Conservation (phyloP, 768 basidiomycete species). For the Russula vinacea region DNA sequence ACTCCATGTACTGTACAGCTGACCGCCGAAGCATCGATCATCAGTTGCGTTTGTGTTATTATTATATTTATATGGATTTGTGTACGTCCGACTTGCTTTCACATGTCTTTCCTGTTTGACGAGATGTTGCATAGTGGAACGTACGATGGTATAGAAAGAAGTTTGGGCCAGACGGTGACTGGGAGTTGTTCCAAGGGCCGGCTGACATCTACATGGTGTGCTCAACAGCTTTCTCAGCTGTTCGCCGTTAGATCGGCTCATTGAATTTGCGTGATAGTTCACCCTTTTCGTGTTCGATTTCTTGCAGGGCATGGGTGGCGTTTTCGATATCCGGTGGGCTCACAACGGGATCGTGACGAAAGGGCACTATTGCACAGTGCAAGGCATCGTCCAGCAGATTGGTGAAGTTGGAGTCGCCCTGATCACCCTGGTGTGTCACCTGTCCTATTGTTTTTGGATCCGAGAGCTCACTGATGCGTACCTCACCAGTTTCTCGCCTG, state of each 20-base stretch:
- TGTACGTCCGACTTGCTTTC: constrained; percentile 8
- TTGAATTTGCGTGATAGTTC: constrained; percentile 31
- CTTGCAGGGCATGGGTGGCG: constrained; percentile 41
- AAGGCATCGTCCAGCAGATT: constrained; percentile 42
- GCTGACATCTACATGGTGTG: constrained; percentile 44
- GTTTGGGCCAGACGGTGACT: not conserved
- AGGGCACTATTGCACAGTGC: constrained; percentile 40
- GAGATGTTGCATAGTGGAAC: constrained; percentile 18
- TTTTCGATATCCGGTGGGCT: constrained; percentile 42
- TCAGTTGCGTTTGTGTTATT: not conserved
- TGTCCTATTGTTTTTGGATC: not conserved
- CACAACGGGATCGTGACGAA: constrained; percentile 36
- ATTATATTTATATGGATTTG: constrained; percentile 8
- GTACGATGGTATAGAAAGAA: constrained; percentile 8
- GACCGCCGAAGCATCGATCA: constrained; percentile 36
- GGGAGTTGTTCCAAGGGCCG: constrained; percentile 37
- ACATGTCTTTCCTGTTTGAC: not conserved
- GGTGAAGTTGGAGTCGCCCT: constrained; percentile 45
- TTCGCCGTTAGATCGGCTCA: not conserved
- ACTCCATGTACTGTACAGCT: constrained; percentile 32
- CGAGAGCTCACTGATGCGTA: constrained; percentile 32
- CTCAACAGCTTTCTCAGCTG: not conserved
- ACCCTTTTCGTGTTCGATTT: constrained; percentile 37
- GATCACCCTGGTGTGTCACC: constrained; percentile 40
- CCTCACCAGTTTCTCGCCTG: constrained; percentile 33